These are phyloP conservation scores for Cryptococcus sp. DNA, from an alignment of 1,284 basidiomycete species.

Conservation along the genomic window DNA sequence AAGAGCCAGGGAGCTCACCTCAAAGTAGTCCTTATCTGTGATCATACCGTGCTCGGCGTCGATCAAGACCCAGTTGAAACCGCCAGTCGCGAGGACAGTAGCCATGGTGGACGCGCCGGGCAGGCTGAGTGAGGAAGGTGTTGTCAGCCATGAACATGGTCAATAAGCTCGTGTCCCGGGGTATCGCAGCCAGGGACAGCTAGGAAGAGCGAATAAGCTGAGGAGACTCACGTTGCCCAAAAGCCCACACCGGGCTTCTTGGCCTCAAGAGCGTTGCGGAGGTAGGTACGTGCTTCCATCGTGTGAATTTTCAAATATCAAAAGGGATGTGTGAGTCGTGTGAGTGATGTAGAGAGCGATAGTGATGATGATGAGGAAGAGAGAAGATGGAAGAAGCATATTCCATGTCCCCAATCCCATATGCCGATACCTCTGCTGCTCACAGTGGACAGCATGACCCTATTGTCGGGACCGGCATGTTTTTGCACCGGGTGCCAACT, in stretches of 20 bases:
- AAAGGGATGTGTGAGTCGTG: too few relatives aligned
- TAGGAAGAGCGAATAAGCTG: neutral
- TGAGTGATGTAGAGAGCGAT: too few relatives aligned
- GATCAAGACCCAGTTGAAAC: slow-evolving; percentile 42
- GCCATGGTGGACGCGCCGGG: slow-evolving; percentile 30
- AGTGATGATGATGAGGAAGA: too few relatives aligned
- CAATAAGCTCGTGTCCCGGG: neutral
- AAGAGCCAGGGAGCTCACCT: slow-evolving; percentile 16
- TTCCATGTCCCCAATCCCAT: too few relatives aligned
- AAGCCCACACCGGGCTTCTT: slow-evolving; percentile 66
- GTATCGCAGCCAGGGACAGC: neutral
- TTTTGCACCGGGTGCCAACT: too few relatives aligned
- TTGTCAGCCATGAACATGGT: neutral
- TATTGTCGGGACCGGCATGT: too few relatives aligned
- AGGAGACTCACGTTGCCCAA: slow-evolving; percentile 61
- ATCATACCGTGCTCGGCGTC: slow-evolving; percentile 40
- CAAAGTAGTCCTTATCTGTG: slow-evolving; percentile 36
- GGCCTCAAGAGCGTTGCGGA: slow-evolving; percentile 58
- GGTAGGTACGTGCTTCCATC: slow-evolving; percentile 27
- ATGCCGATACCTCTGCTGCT: too few relatives aligned
- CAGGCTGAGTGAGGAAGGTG: slow-evolving; percentile 17
- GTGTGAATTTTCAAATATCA: too few relatives aligned
- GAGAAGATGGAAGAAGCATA: too few relatives aligned
- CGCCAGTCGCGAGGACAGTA: slow-evolving; percentile 34
- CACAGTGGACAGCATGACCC: too few relatives aligned